These are phyloP conservation scores for Cunninghamia lanceolata DNA, from an alignment of 75 land plant species.

Conservation along the genomic window DNA sequence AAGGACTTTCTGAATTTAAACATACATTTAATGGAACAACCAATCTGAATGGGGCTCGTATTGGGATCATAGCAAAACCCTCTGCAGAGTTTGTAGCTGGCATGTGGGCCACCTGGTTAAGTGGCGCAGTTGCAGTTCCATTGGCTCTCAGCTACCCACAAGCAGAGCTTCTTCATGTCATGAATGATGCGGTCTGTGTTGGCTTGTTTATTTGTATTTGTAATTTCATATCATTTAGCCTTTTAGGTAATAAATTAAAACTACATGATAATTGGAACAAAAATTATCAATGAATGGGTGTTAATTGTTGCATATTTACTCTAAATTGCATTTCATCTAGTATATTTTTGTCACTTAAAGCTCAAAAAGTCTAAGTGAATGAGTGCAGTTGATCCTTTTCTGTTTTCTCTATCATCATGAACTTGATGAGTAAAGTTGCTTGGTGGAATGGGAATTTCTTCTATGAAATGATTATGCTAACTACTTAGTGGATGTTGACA, in stretches of 20 bases:
- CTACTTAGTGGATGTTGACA: background rate
- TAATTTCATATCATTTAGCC: background rate
- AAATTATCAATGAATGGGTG: background rate
- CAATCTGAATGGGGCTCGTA: constrained; percentile 55
- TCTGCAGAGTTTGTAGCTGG: constrained; percentile 95
- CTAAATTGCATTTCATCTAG: background rate
- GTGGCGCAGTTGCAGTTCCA: constrained; percentile 93
- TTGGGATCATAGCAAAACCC: constrained; percentile 98
- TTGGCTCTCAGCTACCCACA: constrained; percentile 98
- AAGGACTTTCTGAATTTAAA: background rate
- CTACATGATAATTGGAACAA: background rate
- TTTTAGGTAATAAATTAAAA: background rate
- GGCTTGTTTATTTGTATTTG: background rate
- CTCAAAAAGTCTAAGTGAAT: background rate
- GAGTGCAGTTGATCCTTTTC: background rate
- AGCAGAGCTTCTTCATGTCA: constrained; percentile 91
- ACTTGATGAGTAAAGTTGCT: background rate
- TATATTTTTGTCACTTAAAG: background rate
- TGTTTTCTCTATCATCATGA: background rate
- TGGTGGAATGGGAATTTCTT: background rate
- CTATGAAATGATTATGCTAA: background rate
- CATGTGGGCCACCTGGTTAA: constrained; percentile 88
- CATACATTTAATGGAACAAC: constrained; percentile 4
- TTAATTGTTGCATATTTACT: background rate
- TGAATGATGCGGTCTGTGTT: constrained; percentile 83